Evolutionary conservation across 345 rosid species (phyloP), one percentile per base, ranked within the genome.

Genomic region (Brassica juncea): DNA sequence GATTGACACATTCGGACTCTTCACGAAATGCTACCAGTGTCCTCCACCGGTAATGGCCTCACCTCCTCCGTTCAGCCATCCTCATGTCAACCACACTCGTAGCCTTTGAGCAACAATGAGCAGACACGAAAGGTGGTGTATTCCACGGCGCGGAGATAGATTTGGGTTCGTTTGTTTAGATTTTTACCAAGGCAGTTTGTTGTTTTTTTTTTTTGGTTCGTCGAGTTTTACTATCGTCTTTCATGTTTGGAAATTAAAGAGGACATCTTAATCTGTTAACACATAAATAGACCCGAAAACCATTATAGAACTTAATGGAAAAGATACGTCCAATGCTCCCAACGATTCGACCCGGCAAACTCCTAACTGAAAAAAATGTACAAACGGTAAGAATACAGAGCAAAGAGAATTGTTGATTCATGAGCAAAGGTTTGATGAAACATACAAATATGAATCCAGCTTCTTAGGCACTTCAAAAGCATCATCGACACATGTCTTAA

Each of bases 1-100:
- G 71, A 93, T 95, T 4, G 98, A 95, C 82, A 95, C 99, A 1
- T 95, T 95, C 37, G 99, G 99, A 2, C 88, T 93, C 37, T 95
- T 95, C 82, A 93, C 98, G 8, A 95, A 91, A 78, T 95, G 99
- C 31, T 95, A 91, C 88, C 99, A 95, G 49, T 95, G 99, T 77
- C 93, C 83, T n/a, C 78, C 90, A 35, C 78, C 88, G 1, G 49
- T 42, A 2, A 35, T 49, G 31, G 74, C 85, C 0, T 68, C 85
- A 0, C 30, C 78, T 1, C 79, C 84, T 55, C 68, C 86, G 0
- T 74, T 69, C 65, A 39, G 61, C 72, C 79, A 74, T 73, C 85
- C 81, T 75, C 84, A 79, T 42, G 16, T 68, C 70, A 87, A 89
- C 71, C 84, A 80, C 76, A 88, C 82, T 54, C 94, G 61, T 71